Evolutionary conservation across 2,329 filamentous ascomycete species (phyloP), one percentile per base, ranked within the genome.

Genomic region (Cladosporium cucumerinum): DNA sequence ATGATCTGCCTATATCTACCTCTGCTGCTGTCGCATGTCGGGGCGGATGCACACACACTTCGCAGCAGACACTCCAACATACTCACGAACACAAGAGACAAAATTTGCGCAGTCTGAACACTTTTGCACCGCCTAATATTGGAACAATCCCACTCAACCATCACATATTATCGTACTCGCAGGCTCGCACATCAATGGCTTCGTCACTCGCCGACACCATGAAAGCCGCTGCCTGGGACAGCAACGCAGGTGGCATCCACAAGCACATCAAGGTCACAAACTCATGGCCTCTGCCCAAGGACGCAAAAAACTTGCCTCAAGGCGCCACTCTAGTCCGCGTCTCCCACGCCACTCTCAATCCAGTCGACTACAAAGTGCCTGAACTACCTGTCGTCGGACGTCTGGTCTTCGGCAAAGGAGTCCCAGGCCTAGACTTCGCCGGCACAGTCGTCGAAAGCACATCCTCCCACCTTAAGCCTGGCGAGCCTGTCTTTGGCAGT

Each of bases 391-490:
- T 82, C 54, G 67, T 78, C 26, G 74, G 79, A 5, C 76, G 77
- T 26, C 64, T 76, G 30, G 65, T 76, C 6, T 60, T 77, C 28
- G 58, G 71, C 34, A 71, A 59, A 8, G 78, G 78, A 26, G 80
- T 76, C 0, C 81, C 80, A 0, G 81, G 81, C n/a, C 78, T 81
- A 69, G 85, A 87, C 70, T 82, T 83, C 67, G 77, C 78, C 69
- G 85, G 85, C 26, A 75, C 72, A 21, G 79, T 86, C 2, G 77
- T 79, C 28, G 72, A 70, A 25, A 70, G 69, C 0, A 73, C 73
- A 0, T 58, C 60, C 23, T 43, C 55, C 18, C 64, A 67, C 7
- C 70, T 77, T 57, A 66, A 71, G n/a, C 68, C 74, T 18, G 78
- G 76, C 23, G 71, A 78, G 39, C 69, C 71, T 34, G 78, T 80